These are phyloP conservation scores for Aureobasidium lini DNA, from an alignment of 2,329 filamentous ascomycete species.

Conservation along the genomic window DNA sequence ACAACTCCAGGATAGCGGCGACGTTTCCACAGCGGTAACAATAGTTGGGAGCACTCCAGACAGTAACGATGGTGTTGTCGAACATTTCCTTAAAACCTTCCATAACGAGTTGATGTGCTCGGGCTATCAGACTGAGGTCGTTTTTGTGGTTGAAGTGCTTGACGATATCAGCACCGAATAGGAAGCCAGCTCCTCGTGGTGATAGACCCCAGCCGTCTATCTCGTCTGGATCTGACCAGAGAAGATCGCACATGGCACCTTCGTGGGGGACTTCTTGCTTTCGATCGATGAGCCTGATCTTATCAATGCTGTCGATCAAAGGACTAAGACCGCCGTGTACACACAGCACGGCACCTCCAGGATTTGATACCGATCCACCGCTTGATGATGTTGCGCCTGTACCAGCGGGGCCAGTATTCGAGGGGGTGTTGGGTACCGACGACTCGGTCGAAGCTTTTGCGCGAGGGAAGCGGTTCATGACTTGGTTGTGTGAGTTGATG, in stretches of 20 bases:
- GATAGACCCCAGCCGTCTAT: conserved; percentile 96
- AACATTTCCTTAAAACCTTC: conserved; percentile 99
- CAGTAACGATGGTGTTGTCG: conserved; percentile 87
- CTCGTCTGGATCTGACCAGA: conserved; percentile 97
- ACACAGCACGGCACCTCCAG: conserved; percentile 79
- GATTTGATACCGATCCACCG: conserved; percentile 48
- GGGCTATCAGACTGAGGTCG: conserved; percentile 82
- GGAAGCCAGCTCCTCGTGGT: conserved; percentile 86
- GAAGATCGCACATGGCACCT: conserved; percentile 95
- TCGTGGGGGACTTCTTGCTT: conserved; percentile 99
- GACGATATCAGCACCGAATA: conserved; percentile 93
- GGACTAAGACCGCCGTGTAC: conserved; percentile 92
- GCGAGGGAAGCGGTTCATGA: conserved; percentile 65
- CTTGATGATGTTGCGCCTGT: conserved; percentile 69
- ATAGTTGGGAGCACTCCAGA: conserved; percentile 84
- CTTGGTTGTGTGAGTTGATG: conserved; percentile 71
- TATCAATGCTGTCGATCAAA: conserved; percentile 86
- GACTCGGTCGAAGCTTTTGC: conserved; percentile 27
- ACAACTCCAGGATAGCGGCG: conserved; percentile 85
- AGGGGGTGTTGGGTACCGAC: conserved; percentile 21
- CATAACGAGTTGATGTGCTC: conserved; percentile 97
- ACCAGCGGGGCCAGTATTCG: conserved; percentile 59
- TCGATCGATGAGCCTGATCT: conserved; percentile 87
- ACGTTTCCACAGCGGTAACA: conserved; percentile 52
- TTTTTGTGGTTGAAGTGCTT: conserved; percentile 94